Conservation (phyloP, 2,329 filamentous ascomycete species). For the Calonectria pseudoturangicola region DNA sequence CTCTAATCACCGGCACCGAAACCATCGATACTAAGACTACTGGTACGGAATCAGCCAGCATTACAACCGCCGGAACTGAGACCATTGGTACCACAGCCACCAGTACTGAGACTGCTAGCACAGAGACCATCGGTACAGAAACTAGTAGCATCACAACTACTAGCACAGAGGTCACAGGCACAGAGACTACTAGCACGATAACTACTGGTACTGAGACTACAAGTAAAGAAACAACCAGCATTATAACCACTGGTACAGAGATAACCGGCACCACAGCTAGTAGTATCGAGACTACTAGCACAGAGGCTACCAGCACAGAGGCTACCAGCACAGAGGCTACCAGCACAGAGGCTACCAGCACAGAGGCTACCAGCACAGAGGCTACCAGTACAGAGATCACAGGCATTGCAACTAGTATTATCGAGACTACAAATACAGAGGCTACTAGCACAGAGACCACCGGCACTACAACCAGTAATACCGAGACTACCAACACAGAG, state of each 20-base stretch:
- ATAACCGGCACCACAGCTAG: not conserved
- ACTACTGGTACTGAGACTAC: not conserved
- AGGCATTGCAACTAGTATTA: too few species aligned
- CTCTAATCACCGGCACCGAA: not conserved
- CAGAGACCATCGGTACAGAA: not conserved
- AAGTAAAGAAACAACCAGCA: too few species aligned
- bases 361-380: not conserved
- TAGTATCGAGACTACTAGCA: not conserved
- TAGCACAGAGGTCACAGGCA: not conserved
- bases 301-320: not conserved
- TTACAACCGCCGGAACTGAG: not conserved
- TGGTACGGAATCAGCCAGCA: too few species aligned
- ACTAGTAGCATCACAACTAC: too few species aligned
- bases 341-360: not conserved
- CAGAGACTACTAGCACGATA: not conserved
- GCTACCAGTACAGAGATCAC: too few species aligned
- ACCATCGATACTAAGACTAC: not conserved
- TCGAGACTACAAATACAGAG: too few species aligned
- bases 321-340: too few species aligned
- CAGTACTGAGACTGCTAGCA: not conserved
- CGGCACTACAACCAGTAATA: too few species aligned
- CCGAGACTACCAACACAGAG: too few species aligned
- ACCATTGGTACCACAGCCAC: not conserved
- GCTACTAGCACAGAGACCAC: too few species aligned
- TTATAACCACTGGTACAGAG: too few species aligned